Percentiles rank a stretch among this genome's conserved stretches.
These are phyloP conservation scores for Ceratobasidium sp. DNA, from an alignment of 1,284 basidiomycete genomes.

Conservation along the genomic window DNA sequence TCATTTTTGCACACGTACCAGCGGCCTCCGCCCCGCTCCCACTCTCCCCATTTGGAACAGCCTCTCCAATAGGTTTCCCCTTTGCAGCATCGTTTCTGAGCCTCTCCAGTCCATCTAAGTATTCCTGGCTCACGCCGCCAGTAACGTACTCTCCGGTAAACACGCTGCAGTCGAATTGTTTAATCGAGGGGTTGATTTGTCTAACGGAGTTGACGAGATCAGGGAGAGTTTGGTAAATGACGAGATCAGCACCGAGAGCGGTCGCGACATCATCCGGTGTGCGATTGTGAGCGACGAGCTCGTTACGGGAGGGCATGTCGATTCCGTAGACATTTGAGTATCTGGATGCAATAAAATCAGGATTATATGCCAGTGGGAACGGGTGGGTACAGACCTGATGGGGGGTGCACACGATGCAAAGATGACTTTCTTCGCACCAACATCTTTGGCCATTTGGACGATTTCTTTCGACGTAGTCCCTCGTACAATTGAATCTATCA, in stretches of 20 bases:
- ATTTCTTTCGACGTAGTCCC: conserved; percentile 99
- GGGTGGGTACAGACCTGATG: conserved; percentile 71
- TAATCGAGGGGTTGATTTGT: conserved; percentile 86
- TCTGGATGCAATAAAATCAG: conserved; percentile 58
- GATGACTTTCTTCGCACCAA: conserved; percentile 97
- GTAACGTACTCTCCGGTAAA: conserved; percentile 98
- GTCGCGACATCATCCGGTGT: conserved; percentile 82
- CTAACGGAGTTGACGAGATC: conserved; percentile 92
- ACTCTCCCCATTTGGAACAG: conserved; percentile 57
- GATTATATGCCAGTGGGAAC: neutral
- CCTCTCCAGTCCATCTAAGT: conserved; percentile 82
- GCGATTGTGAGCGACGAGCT: conserved; percentile 92
- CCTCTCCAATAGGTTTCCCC: conserved; percentile 55
- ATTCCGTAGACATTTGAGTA: conserved; percentile 98
- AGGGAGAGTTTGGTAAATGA: conserved; percentile 96
- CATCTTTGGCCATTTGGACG: conserved; percentile 99
- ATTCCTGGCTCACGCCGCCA: conserved; percentile 91
- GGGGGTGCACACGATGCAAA: conserved; percentile 98
- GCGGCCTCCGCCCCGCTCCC: conserved; percentile 59
- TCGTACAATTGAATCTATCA: conserved; percentile 94
- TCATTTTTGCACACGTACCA: conserved; percentile 48
- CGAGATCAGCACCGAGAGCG: conserved; percentile 94
- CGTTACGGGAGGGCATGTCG: conserved; percentile 96
- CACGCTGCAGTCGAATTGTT: conserved; percentile 94
- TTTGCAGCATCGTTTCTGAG: conserved; percentile 90